Evolutionary conservation across 2,329 filamentous ascomycete species (phyloP).

Genomic region (Onygenales sp.): DNA sequence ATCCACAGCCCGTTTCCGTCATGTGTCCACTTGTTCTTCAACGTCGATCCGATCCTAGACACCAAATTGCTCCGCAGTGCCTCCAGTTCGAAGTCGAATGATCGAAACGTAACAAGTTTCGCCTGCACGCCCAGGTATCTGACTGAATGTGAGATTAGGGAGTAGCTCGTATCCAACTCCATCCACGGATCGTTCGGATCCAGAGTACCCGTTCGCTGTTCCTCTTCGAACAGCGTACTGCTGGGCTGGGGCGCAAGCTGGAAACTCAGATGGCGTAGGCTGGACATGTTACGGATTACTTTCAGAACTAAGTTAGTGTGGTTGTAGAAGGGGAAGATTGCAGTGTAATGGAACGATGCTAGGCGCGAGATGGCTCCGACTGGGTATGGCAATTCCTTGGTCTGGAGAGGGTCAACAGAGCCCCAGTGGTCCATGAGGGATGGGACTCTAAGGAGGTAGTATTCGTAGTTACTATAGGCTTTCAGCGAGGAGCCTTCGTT

Average conservation of each 20-base stretch:
- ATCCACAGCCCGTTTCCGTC: conserved; percentile 23
- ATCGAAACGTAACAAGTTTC: conserved; percentile 17
- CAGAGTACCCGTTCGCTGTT: conserved; percentile 26
- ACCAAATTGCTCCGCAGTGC: conserved; percentile 20
- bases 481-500: conserved; percentile 69
- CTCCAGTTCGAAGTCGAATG: conserved; percentile 23
- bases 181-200: conserved; percentile 41
- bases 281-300: conserved; percentile 40
- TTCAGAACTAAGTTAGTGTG: conserved; percentile 44
- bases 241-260: conserved; percentile 37
- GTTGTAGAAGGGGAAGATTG: conserved; percentile 56
- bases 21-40: conserved; percentile 21
- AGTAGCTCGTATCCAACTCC: conserved; percentile 45
- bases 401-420: conserved; percentile 16
- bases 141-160: conserved; percentile 32
- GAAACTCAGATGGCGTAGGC: conserved; percentile 45
- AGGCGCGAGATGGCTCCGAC: conserved; percentile 34
- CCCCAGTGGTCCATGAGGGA: conserved; percentile 46
- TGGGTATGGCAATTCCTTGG: conserved; percentile 24
- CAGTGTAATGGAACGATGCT: conserved; percentile 47
- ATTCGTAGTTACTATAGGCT: conserved; percentile 63
- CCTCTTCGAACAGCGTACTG: conserved; percentile 30
- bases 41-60: conserved; percentile 15
- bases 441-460: conserved; percentile 55
- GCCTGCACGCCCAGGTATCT: conserved; percentile 15